Base-by-base conservation (phyloP, 2,329 filamentous ascomycete species). In the Aspergillus sp. region DNA sequence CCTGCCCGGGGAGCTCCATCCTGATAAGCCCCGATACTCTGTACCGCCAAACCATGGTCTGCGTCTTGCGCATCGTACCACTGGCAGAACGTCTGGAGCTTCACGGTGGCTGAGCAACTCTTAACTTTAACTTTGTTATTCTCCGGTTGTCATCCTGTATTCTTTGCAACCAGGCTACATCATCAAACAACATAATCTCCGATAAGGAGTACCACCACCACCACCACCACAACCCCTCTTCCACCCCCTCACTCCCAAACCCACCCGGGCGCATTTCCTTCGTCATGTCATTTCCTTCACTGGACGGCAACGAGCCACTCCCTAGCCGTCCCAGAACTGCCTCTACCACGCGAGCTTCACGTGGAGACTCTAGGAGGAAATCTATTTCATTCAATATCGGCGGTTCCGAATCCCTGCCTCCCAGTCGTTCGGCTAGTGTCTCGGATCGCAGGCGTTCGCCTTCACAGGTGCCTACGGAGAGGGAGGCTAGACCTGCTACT, bases 301-400 rank as follows among this genome's bases (percentile, higher is more conserved):
- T 62, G 19, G 66, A 63, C 39, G 53, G 47, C 25, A 59, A 58
- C 17, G 55, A 58, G 8, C 58, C 39, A 30, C 32, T 47, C 25
- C 32, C 57, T 5, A 49, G 27, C n/a, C 55, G 44, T 17, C 61
- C 63, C 47, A 62, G 59, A 50, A 63, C 62, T 21, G 57, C 54
- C n/a, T 54, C 61, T 17, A 61, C 64, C 39, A 61, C 58, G 21
- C 60, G 55, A n/a, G 64, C 70, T 27, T 63, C 63, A 11, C 66
- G 63, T 41, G 68, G 65, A 21, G 64, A 67, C 50, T 62, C 69
- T 8, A 71, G 73, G 10, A 69, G 73, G 41, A 73, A 70, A 55
- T 78, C 76, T 7, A 76, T 78, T 47, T 75, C 78, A 58, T 79
- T 78, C 62, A 73, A 71, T 53, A 64, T 75, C 38, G 71, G 67